Conservation (phyloP, 495 filamentous ascomycete genomes). For the Hypoxylon fuscum region DNA sequence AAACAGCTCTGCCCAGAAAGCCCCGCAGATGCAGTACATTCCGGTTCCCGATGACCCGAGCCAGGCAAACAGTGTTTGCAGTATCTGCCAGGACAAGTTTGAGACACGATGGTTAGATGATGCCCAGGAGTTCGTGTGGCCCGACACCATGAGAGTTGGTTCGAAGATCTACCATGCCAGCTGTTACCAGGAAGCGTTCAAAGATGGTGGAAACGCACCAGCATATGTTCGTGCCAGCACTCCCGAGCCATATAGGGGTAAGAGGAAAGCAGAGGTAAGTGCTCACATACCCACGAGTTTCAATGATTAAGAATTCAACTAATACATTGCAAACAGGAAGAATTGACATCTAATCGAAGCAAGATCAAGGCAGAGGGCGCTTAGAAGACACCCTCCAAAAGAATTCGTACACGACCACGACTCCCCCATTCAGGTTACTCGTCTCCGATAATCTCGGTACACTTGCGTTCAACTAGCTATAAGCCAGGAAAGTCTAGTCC, state of each 20-base stretch:
- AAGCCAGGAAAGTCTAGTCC: no score
- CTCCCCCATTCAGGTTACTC: no score
- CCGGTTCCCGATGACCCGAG: slow-evolving; percentile 81
- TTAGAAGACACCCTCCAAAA: slow-evolving; percentile 23
- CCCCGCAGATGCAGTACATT: slow-evolving; percentile 76
- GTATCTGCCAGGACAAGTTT: slow-evolving; percentile 95
- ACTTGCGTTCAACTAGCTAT: no score
- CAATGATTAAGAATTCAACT: slow-evolving; percentile 16
- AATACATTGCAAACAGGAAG: slow-evolving; percentile 44
- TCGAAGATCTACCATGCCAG: slow-evolving; percentile 86
- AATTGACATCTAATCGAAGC: slow-evolving; percentile 37
- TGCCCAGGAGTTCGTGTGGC: slow-evolving; percentile 96
- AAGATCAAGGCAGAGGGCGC: slow-evolving; percentile 42
- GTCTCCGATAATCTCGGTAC: no score
- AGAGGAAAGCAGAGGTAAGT: slow-evolving; percentile 79
- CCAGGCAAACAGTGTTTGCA: slow-evolving; percentile 76
- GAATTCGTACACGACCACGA: no score
- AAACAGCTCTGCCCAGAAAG: slow-evolving; percentile 35
- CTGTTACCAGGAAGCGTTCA: slow-evolving; percentile 85
- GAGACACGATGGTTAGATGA: slow-evolving; percentile 89
- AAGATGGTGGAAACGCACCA: slow-evolving; percentile 62
- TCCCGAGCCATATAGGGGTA: slow-evolving; percentile 75
- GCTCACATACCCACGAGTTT: neutral
- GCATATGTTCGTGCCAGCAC: slow-evolving; percentile 56
- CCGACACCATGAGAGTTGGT: slow-evolving; percentile 83